Conservation (phyloP, 495 filamentous ascomycete species). For the Trichoderma parareesei region DNA sequence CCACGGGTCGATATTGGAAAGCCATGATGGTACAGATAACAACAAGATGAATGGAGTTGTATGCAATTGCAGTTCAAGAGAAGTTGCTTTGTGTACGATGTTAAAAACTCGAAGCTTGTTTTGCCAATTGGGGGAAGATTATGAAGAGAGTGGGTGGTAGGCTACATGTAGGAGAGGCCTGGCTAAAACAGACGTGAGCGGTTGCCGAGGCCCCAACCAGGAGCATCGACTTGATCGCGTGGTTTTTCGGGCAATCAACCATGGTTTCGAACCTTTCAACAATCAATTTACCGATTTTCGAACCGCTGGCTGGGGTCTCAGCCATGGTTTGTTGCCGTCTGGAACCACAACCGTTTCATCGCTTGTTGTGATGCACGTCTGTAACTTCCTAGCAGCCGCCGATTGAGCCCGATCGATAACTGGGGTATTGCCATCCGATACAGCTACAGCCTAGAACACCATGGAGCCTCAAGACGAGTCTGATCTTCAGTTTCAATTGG, state of each 20-base stretch:
- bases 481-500: not conserved
- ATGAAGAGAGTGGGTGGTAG: not conserved
- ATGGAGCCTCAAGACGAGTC: not conserved
- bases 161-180: not conserved
- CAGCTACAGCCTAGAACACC: not conserved
- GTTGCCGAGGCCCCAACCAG: not conserved
- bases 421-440: not conserved
- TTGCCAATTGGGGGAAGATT: not conserved
- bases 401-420: not conserved
- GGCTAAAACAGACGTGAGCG: not conserved
- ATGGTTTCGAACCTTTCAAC: not conserved
- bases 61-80: not conserved
- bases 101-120: not conserved
- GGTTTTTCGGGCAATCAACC: not conserved
- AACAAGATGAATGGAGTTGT: not conserved
- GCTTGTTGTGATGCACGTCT: constrained; percentile 1
- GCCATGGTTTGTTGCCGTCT: not conserved
- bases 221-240: not conserved
- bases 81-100: not conserved
- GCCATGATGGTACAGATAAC: not conserved
- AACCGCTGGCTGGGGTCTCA: not conserved
- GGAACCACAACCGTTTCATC: not conserved
- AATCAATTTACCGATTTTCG: not conserved
- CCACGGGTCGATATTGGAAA: not conserved
- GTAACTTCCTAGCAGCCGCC: not conserved